Evolutionary conservation across 306 rosid species (phyloP).

Genomic region (Dryas alaskensis): DNA sequence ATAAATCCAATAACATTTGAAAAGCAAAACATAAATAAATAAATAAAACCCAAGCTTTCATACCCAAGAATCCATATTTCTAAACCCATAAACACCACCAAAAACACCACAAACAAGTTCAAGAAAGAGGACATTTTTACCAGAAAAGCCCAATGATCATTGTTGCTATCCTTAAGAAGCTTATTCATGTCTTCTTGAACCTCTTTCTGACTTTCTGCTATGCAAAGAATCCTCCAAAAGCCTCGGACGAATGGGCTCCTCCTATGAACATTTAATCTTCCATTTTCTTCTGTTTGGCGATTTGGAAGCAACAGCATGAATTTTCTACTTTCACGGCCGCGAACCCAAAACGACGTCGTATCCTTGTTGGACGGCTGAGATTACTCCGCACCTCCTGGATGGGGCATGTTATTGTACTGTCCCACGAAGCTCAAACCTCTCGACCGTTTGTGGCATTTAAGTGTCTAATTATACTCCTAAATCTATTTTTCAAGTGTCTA

Average conservation of each 20-base stretch:
- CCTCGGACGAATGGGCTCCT: not conserved
- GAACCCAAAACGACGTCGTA: not conserved
- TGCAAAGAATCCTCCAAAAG: constrained; percentile 1
- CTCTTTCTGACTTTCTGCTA: not conserved
- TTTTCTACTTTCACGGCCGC: not conserved
- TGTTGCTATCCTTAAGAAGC: constrained; percentile 28
- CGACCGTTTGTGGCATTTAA: constrained; percentile 9
- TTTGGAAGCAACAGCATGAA: not conserved
- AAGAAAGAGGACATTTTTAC: constrained; percentile 25
- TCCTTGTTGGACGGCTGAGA: constrained; percentile 1
- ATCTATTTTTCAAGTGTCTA: too few species aligned
- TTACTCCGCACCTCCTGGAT: not conserved
- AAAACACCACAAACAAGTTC: not conserved
- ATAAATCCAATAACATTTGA: not conserved
- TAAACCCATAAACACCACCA: not conserved
- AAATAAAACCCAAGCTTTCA: not conserved
- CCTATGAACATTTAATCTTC: not conserved
- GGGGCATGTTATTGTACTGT: not conserved
- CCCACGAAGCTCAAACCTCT: not conserved
- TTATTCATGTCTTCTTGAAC: constrained; percentile 22
- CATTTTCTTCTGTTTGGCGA: not conserved
- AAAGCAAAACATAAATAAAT: not conserved
- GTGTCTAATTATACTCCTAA: too few species aligned
- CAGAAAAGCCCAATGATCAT: constrained; percentile 81
- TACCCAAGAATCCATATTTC: not conserved